A percentile compares a stretch with the other conserved stretches of the same genome.
Conservation (phyloP, 2,329 filamentous ascomycete genomes). For the Apiospora arundinis region DNA sequence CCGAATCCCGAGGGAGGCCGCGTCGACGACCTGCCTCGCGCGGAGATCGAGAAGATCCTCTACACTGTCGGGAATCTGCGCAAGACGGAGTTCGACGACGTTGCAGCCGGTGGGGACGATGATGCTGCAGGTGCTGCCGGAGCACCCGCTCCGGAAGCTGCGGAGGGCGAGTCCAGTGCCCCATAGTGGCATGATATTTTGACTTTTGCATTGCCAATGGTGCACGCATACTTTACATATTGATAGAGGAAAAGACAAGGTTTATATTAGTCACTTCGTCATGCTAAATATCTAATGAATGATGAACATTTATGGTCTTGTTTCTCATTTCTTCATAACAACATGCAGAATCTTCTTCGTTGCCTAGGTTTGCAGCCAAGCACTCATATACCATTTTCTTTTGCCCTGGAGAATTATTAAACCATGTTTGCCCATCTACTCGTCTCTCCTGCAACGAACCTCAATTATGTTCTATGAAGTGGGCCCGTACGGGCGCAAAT, state of each 20-base stretch:
- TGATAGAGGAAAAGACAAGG: too few species aligned
- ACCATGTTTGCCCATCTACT: background rate
- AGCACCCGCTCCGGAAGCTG: conserved; percentile 4
- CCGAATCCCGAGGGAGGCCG: background rate
- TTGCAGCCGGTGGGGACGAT: conserved; percentile 15
- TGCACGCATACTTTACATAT: background rate
- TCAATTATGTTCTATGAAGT: background rate
- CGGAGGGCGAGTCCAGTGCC: background rate
- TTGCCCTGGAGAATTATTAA: background rate
- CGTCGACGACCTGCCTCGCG: conserved; percentile 29
- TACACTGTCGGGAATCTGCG: conserved; percentile 41
- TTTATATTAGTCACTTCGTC: background rate
- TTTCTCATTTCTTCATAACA: background rate
- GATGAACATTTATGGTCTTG: background rate
- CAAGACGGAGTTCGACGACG: conserved; percentile 38
- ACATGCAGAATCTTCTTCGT: background rate
- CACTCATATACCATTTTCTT: background rate
- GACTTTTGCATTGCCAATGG: background rate
- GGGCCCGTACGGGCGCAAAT: too few species aligned
- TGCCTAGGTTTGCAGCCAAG: background rate
- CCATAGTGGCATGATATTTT: conserved; percentile 6
- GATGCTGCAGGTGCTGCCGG: background rate
- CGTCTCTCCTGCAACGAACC: background rate
- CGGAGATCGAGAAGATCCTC: conserved; percentile 37
- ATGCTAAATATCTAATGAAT: background rate